A percentile compares a stretch with the other conserved stretches of the same genome.
Evolutionary conservation across 805 yeast genomes (phyloP).

Genomic region (Lachancea cidri): DNA sequence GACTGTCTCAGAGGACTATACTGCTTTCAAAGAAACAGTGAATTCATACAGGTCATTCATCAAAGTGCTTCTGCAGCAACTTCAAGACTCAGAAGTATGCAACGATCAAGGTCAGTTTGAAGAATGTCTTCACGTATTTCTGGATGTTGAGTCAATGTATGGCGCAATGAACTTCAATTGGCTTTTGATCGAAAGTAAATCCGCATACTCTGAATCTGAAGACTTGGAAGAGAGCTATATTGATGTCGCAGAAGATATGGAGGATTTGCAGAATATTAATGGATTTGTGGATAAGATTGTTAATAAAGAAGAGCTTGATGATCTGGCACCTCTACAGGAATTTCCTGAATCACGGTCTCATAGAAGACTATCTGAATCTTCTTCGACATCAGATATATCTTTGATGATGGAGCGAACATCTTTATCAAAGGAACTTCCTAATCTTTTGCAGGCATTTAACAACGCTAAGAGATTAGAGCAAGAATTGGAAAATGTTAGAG

Average conservation of each 20-base stretch:
- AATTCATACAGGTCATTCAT: conserved; percentile 55
- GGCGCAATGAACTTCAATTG: conserved; percentile 44
- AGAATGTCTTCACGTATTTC: conserved; percentile 62
- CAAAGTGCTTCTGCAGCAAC: conserved; percentile 50
- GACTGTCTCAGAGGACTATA: conserved; percentile 14
- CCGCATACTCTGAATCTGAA: conserved; percentile 1
- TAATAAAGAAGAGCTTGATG: conserved; percentile 5
- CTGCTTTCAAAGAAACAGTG: conserved; percentile 40
- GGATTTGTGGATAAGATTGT: conserved; percentile 6
- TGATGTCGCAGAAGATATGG: conserved; percentile 6
- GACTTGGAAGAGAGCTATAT: conserved; percentile 1
- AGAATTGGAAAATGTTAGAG: conserved; percentile 35
- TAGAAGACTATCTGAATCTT: conserved; percentile 18
- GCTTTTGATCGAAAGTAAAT: conserved; percentile 24
- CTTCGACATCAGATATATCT: conserved; percentile 34
- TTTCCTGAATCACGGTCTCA: neutral
- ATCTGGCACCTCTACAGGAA: conserved; percentile 3
- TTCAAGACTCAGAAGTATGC: conserved; percentile 47
- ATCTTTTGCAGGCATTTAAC: conserved; percentile 59
- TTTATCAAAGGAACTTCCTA: conserved; percentile 60
- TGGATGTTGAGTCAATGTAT: conserved; percentile 71
- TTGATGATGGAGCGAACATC: conserved; percentile 46
- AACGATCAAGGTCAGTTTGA: conserved; percentile 54
- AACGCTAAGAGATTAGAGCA: conserved; percentile 55
- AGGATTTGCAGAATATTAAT: conserved; percentile 10